Evolutionary conservation across 2,329 filamentous ascomycete genomes (phyloP).

Genomic region (Monosporascus cannonballus): DNA sequence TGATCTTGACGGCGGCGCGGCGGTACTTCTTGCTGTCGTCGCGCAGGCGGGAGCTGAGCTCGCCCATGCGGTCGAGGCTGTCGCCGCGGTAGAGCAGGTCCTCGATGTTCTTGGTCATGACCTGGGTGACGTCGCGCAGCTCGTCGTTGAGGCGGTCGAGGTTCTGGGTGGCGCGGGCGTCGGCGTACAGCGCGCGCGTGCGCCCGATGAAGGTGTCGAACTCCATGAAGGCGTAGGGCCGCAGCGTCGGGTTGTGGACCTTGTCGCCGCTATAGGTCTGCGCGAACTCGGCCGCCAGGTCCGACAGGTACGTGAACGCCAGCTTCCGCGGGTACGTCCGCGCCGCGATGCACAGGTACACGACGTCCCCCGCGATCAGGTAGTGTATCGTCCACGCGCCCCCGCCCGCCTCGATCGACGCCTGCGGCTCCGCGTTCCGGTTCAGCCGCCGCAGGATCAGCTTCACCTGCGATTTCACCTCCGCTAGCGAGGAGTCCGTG

Average conservation of each 20-base stretch:
- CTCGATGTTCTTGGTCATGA: constrained; percentile 99
- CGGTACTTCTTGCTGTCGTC: constrained; percentile 95
- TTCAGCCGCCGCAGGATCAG: constrained; percentile 83
- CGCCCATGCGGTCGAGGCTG: constrained; percentile 92
- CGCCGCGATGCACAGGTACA: constrained; percentile 93
- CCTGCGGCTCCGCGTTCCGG: constrained; percentile 83
- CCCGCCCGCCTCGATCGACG: constrained; percentile 75
- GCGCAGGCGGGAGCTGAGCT: constrained; percentile 77
- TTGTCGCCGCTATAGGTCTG: constrained; percentile 72
- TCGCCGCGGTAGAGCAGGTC: constrained; percentile 93
- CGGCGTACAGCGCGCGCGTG: constrained; percentile 90
- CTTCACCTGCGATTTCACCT: constrained; percentile 88
- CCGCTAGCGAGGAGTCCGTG: constrained; percentile 68
- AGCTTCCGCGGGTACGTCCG: constrained; percentile 94
- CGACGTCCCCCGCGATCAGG: constrained; percentile 73
- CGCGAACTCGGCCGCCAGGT: constrained; percentile 85
- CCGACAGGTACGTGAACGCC: constrained; percentile 94
- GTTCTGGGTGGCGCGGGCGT: constrained; percentile 84
- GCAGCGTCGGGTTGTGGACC: constrained; percentile 67
- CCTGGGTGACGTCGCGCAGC: constrained; percentile 93
- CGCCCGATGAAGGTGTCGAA: constrained; percentile 96
- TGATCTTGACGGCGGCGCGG: constrained; percentile 87
- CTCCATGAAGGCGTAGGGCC: constrained; percentile 94
- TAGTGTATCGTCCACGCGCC: constrained; percentile 41
- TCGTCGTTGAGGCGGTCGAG: constrained; percentile 95